phyloP scores from a whole-genome alignment of 2,329 filamentous ascomycete species.

The Colletotrichum cuscutae region DNA sequence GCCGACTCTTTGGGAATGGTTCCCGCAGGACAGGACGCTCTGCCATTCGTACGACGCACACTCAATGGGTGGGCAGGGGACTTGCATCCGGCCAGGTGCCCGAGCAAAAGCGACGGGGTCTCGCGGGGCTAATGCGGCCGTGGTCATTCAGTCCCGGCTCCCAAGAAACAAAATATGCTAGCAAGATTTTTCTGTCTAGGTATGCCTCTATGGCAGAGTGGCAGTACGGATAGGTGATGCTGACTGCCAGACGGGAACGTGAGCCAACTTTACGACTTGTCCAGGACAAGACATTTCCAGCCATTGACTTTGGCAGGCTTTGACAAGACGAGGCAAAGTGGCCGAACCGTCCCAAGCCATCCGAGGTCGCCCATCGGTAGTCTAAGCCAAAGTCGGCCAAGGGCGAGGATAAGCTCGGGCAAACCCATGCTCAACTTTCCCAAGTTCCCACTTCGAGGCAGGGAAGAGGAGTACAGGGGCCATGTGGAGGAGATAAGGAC shows the following conservation, averaged over 20 bases:
- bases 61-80: background rate
- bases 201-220: background rate
- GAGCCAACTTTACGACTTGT: background rate
- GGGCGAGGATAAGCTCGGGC: slow-evolving; percentile 32
- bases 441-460: background rate
- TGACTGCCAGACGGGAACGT: background rate
- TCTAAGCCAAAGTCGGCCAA: slow-evolving; percentile 22
- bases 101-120: background rate
- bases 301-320: slow-evolving; percentile 4
- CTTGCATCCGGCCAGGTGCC: slow-evolving; percentile 8
- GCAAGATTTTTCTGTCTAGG: background rate
- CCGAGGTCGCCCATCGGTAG: slow-evolving; percentile 15
- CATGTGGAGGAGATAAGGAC: slow-evolving; percentile 34
- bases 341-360: slow-evolving; percentile 9
- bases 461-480: background rate
- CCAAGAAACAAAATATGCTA: background rate
- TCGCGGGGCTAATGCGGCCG: background rate
- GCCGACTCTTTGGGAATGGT: slow-evolving; percentile 9
- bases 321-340: background rate
- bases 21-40: slow-evolving; percentile 9
- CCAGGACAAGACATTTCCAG: background rate
- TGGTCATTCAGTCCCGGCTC: background rate
- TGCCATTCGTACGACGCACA: slow-evolving; percentile 7
- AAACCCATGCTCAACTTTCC: slow-evolving; percentile 14
- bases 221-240: no score